Conservation (phyloP, 2,329 filamentous ascomycete species). For the Monilinia polystroma region DNA sequence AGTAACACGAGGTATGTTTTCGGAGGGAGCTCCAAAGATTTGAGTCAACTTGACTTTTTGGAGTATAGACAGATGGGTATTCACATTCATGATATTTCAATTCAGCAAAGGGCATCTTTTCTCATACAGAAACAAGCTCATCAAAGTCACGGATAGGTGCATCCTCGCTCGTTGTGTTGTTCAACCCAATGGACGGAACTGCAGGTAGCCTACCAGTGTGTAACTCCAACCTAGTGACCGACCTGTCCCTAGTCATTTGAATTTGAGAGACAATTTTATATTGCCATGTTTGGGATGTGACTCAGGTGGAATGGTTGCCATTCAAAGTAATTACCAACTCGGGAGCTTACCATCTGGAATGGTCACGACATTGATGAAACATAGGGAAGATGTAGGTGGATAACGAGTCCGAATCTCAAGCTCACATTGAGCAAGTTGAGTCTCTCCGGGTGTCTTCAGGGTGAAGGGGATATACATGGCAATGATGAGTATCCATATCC, state of each 20-base stretch:
- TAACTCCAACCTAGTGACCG: not conserved
- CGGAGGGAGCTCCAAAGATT: not conserved
- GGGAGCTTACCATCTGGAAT: constrained; percentile 1
- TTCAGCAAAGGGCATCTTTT: not conserved
- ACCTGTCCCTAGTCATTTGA: not conserved
- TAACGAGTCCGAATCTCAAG: not conserved
- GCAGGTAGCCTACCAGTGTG: constrained; percentile 13
- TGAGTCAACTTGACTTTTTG: not conserved
- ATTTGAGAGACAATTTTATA: constrained; percentile 12
- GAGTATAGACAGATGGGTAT: not conserved
- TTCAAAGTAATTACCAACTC: not conserved
- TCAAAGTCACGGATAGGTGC: constrained; percentile 10
- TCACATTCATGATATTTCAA: not conserved
- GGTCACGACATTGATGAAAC: constrained; percentile 16
- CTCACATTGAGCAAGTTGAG: not conserved
- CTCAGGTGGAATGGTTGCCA: not conserved
- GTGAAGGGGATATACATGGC: constrained; percentile 7
- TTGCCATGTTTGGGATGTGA: constrained; percentile 1
- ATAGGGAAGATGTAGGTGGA: not conserved
- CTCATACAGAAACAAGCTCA: constrained; percentile 19
- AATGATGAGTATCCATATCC: not conserved
- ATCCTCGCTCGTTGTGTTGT: constrained; percentile 14
- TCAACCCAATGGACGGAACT: constrained; percentile 10
- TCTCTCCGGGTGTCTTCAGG: not conserved
- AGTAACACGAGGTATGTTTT: not conserved